phyloP scores from a whole-genome alignment of 331 rosid species.

The Quercus tomentella region DNA sequence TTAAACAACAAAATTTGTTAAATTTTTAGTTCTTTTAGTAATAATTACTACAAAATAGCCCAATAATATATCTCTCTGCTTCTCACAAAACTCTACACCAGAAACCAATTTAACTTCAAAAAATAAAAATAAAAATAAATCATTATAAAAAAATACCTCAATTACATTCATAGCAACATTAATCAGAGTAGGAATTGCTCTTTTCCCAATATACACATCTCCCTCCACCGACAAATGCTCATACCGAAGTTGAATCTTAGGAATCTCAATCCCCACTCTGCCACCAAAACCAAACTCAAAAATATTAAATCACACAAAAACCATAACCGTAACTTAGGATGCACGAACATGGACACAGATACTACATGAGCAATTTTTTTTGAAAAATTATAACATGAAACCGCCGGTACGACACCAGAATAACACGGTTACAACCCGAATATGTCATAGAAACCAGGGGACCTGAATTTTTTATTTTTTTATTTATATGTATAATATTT shows the following conservation, averaged over 20 bases:
- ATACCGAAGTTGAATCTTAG: slow-evolving; percentile 63
- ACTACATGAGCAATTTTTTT: no score
- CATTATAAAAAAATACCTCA: slow-evolving; percentile 40
- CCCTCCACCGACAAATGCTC: slow-evolving; percentile 60
- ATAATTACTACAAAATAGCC: background rate
- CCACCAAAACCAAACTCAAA: background rate
- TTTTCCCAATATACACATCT: slow-evolving; percentile 58
- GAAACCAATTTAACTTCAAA: background rate
- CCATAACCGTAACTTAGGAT: background rate
- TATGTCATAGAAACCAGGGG: no score
- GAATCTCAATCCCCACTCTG: slow-evolving; percentile 73
- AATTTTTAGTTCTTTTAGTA: no score
- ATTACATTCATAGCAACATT: slow-evolving; percentile 48
- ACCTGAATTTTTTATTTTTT: no score
- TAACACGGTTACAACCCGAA: fast-evolving
- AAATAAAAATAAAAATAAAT: background rate
- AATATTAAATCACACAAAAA: background rate
- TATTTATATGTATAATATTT: no score
- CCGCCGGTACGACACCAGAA: no score
- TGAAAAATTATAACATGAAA: no score
- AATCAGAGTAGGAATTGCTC: slow-evolving; percentile 72
- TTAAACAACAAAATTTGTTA: no score
- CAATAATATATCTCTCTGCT: background rate
- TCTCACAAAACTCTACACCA: background rate
- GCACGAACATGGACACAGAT: no score